phyloP scores from a whole-genome alignment of 2,329 filamentous ascomycete species.

The Phialophora chinensis region DNA sequence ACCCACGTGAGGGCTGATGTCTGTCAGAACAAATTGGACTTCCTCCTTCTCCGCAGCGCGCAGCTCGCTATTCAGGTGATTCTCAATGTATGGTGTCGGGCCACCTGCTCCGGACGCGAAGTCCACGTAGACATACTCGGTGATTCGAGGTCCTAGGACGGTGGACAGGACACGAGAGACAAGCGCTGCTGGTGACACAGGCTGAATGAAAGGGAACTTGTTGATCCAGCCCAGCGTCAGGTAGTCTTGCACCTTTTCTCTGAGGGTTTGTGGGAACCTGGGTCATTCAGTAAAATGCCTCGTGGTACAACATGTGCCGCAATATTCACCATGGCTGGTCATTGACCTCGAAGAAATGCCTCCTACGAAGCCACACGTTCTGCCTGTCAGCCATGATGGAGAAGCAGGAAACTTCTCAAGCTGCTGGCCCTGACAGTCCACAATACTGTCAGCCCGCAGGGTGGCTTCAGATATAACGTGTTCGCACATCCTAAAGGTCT shows the following conservation, averaged over 20 bases:
- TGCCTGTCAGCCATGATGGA: slow-evolving; percentile 4
- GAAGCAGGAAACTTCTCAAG: slow-evolving; percentile 3
- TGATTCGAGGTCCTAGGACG: slow-evolving; percentile 56
- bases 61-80: slow-evolving; percentile 59
- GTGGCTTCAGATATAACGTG: slow-evolving; percentile 3
- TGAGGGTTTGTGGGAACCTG: slow-evolving; percentile 71
- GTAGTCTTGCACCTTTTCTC: slow-evolving; percentile 63
- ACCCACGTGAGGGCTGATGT: slow-evolving; percentile 67
- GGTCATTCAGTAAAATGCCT: slow-evolving; percentile 16
- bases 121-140: slow-evolving; percentile 70
- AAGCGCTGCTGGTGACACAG: slow-evolving; percentile 63
- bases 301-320: slow-evolving; percentile 30
- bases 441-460: not conserved
- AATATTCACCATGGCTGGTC: slow-evolving; percentile 65
- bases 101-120: slow-evolving; percentile 78
- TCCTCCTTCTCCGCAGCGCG: slow-evolving; percentile 29
- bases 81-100: slow-evolving; percentile 69
- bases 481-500: not conserved
- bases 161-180: slow-evolving; percentile 64
- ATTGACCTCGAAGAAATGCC: slow-evolving; percentile 70
- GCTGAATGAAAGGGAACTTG: slow-evolving; percentile 63
- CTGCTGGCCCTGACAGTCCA: slow-evolving; percentile 5
- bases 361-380: slow-evolving; percentile 29
- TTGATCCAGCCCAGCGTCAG: slow-evolving; percentile 69
- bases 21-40: slow-evolving; percentile 68